These are phyloP conservation scores for Uncinocarpus reesii DNA, from an alignment of 2,329 filamentous ascomycete species.

Conservation along the genomic window DNA sequence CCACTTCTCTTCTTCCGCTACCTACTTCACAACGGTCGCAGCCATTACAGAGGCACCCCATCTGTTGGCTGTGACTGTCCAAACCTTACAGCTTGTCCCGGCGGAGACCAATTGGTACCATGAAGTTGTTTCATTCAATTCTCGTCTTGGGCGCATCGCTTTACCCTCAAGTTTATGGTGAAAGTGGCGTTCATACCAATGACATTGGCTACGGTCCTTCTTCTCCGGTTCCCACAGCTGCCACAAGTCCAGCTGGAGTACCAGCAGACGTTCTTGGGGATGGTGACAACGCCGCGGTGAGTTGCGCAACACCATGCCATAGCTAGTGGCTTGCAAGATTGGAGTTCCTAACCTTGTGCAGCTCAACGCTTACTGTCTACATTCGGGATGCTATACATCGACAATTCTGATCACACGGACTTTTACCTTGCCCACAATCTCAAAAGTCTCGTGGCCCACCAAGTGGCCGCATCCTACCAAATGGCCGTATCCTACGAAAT, in stretches of 20 bases:
- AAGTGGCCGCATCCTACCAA: constrained; percentile 13
- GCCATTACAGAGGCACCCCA: background rate
- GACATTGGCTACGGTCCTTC: background rate
- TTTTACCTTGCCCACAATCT: background rate
- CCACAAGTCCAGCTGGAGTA: background rate
- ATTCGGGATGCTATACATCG: constrained; percentile 5
- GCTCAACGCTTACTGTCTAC: background rate
- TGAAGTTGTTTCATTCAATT: constrained; percentile 5
- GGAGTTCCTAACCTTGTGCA: background rate
- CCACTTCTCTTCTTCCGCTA: background rate
- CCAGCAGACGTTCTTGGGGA: background rate
- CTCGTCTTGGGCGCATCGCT: background rate
- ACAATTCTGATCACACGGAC: constrained; percentile 3
- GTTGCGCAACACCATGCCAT: background rate
- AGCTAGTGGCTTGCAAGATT: background rate
- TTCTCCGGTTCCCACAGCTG: background rate
- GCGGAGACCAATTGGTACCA: background rate
- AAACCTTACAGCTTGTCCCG: background rate
- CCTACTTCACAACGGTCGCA: background rate
- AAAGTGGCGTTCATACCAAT: background rate
- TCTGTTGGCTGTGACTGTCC: constrained; percentile 1
- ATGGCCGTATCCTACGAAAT: too few species aligned
- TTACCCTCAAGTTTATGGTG: background rate
- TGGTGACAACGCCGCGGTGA: background rate
- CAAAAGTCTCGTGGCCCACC: background rate